Evolutionary conservation across 345 rosid genomes (phyloP).

Genomic region (Populus euphratica): DNA sequence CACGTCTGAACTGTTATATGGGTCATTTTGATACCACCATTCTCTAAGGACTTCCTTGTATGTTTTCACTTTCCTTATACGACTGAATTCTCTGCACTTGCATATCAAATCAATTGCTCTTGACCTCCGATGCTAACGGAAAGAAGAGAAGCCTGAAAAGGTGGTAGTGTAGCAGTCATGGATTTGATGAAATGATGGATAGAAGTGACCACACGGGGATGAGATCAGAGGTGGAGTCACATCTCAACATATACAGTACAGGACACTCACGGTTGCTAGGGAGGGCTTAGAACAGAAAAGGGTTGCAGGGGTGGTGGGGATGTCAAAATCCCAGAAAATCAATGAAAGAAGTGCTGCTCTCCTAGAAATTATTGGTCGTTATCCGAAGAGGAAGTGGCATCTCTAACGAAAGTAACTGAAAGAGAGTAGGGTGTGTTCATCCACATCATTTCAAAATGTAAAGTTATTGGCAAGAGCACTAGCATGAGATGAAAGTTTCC

Average conservation of each 20-base stretch:
- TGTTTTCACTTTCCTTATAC: not conserved
- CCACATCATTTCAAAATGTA: not conserved
- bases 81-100: not conserved
- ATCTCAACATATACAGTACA: not conserved
- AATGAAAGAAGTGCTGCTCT: not conserved
- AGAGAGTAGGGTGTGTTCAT: not conserved
- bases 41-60: too few species aligned
- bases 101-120: not conserved
- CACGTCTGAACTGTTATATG: too few species aligned
- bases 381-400: not conserved
- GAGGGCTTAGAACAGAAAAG: not conserved
- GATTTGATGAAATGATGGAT: constrained; percentile 7
- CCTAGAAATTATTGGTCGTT: not conserved
- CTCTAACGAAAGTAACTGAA: too few species aligned
- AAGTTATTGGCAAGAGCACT: not conserved
- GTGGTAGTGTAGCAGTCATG: constrained; percentile 22
- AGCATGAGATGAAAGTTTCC: not conserved
- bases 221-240: constrained; percentile 25
- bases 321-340: not conserved
- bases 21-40: too few species aligned
- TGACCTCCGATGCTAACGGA: not conserved
- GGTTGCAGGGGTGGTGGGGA: not conserved
- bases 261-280: not conserved
- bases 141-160: constrained; percentile 11
- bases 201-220: constrained; percentile 23